phyloP scores from a whole-genome alignment of 192 early-diverging fungal genomes.

The Mortierella antarctica region DNA sequence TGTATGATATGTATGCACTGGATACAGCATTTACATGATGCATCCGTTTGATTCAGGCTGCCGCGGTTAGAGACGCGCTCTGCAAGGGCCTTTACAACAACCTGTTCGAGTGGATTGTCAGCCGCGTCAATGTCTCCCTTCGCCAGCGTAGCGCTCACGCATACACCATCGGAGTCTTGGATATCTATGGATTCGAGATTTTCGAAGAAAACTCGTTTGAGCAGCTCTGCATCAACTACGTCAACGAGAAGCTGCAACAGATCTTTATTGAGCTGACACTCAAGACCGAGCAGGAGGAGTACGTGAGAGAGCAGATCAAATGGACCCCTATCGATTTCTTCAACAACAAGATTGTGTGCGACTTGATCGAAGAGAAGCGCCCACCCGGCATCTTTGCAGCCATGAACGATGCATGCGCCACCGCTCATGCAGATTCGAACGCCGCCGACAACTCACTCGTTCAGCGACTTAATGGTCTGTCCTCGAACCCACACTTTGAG shows the following conservation, averaged over 20 bases:
- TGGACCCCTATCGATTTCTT: slow-evolving; percentile 99
- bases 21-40: neutral
- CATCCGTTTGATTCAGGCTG: slow-evolving; percentile 60
- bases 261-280: slow-evolving; percentile 99
- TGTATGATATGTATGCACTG: neutral
- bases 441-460: slow-evolving; percentile 81
- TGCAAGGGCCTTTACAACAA: slow-evolving; percentile 94
- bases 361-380: slow-evolving; percentile 96
- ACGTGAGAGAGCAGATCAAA: slow-evolving; percentile 93
- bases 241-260: slow-evolving; percentile 97
- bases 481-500: slow-evolving; percentile 81
- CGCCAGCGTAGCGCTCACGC: slow-evolving; percentile 65
- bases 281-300: slow-evolving; percentile 99
- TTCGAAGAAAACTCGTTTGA: slow-evolving; percentile 97
- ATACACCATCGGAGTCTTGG: slow-evolving; percentile 92
- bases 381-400: slow-evolving; percentile 94
- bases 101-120: slow-evolving; percentile 98
- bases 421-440: slow-evolving; percentile 91
- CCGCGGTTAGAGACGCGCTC: slow-evolving; percentile 89
- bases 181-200: slow-evolving; percentile 99
- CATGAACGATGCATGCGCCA: slow-evolving; percentile 98
- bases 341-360: slow-evolving; percentile 99
- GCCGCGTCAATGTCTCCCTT: slow-evolving; percentile 91
- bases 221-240: slow-evolving; percentile 99
- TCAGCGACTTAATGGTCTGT: slow-evolving; percentile 73